Base-by-base conservation (phyloP, 495 filamentous ascomycete genomes). In the Penicillium atrosanguineum region DNA sequence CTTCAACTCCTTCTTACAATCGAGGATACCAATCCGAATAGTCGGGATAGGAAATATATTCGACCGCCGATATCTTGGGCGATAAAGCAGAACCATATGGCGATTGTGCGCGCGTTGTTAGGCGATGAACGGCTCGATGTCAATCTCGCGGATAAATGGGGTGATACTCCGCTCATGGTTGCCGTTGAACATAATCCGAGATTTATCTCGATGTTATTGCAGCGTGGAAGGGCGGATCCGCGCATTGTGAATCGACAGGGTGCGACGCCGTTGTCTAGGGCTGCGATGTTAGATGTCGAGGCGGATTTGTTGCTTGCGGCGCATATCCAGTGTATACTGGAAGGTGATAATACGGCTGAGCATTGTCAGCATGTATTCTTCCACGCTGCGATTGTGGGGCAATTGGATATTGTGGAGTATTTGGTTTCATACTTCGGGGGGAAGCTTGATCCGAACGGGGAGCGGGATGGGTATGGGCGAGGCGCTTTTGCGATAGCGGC, bases 21-120 rank as follows among this genome's bases (percentile, higher is more conserved):
- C 16, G 43, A 55, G 7, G 51, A 60, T 2, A 50, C 46, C 12
- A 62, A 60, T 28, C 57, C 59, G 4, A 67, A 67, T 39, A 41
- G 29, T 11, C 57, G 56, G 21, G 60, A 63, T 29, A 48, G 43
- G 7, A 61, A 61, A 44, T 42, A 48, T 20, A 55, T 64, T 36
- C 60, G 65, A 15, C 70, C 75, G 4, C 63, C 69, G 2, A 61
- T 78, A 9, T 68, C 64, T 18, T 76, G 67, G 64, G 74, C 74
- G 16, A 61, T 67, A 6, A 64, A 63, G 39, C 59, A 56, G 5
- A 61, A 67, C 15, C 50, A 76, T 38, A 25, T 26, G 5, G 48
- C 14, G 14, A 46, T 73, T n/a, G 69, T 69, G 4, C 66, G 57
- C 23, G 31, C 52, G 14, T 31, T 65, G 7, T 18, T 65, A 18